Evolutionary conservation across 257 asterid genomes (phyloP).

Genomic region (Sherardia arvensis): DNA sequence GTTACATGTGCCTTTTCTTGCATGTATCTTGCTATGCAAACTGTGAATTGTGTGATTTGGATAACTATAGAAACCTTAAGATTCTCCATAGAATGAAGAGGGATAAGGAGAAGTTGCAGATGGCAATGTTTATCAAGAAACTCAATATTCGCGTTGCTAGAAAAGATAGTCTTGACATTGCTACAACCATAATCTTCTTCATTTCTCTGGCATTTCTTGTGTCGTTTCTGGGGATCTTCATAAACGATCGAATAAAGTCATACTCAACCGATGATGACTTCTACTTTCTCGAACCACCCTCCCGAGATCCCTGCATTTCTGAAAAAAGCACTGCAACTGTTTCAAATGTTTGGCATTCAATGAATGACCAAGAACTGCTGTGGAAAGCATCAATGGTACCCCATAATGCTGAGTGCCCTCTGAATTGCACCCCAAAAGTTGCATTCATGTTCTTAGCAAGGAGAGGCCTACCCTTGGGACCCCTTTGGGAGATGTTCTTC

Average conservation of each 20-base stretch:
- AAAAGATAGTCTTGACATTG: conserved; percentile 37
- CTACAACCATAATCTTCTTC: conserved; percentile 37
- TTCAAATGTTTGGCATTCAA: conserved; percentile 34
- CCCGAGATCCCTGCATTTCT: conserved; percentile 17
- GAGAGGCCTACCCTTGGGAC: conserved; percentile 46
- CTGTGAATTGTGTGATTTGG: neutral
- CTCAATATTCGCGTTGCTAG: conserved; percentile 28
- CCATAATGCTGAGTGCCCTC: conserved; percentile 29
- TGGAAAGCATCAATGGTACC: conserved; percentile 75
- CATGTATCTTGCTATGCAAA: neutral
- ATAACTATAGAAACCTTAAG: neutral
- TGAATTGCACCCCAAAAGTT: conserved; percentile 38
- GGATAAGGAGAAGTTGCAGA: neutral
- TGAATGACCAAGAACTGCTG: conserved; percentile 51
- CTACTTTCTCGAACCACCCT: conserved; percentile 28
- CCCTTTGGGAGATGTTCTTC: conserved; percentile 78
- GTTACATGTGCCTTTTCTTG: neutral
- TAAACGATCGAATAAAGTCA: conserved; percentile 41
- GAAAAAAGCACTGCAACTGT: neutral
- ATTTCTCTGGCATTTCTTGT: conserved; percentile 38
- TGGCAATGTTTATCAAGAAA: conserved; percentile 26
- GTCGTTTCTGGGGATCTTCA: conserved; percentile 36
- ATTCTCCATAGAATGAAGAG: neutral
- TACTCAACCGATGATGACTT: conserved; percentile 46
- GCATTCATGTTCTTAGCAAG: conserved; percentile 71